Evolutionary conservation across 2,329 filamentous ascomycete species (phyloP), one percentile per base, ranked within the genome.

Genomic region (Sporothrix variecibatus): DNA sequence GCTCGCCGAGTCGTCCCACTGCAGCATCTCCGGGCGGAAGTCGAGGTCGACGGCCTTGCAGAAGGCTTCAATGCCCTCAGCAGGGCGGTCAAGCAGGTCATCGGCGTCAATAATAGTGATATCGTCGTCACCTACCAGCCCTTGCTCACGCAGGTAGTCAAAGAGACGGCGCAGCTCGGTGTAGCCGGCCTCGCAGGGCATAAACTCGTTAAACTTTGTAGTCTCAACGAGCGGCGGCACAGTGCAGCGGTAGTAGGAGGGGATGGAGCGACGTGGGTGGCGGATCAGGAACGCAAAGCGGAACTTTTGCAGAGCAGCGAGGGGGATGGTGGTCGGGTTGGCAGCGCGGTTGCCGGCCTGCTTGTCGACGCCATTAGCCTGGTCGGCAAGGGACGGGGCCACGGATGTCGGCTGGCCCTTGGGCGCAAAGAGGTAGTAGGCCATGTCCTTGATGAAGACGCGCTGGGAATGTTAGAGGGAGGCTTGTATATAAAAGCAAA

Each of bases 261-360:
- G 96, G 77, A 98, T 95, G 79, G 93, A 93, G 81, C 90, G 91
- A 79, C 94, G 91, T n/a, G 96, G 96, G 82, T 98, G 94, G 74
- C 96, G 95, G 86, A 99, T 98, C 76, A 98, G 88, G 84, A 99
- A 98, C 28, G 95, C 94, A 85, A 95, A 98, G 83, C 98, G 94
- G 84, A 97, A 98, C 77, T 90, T 87, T 80, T 90, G 88, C 74
- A 98, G 86, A 75, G 94, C 85, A 40, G 90, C 89, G 38, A 89
- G 84, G 2, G 96, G 96, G 70, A 98, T 84, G 34, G 97, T 92
- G 0, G 94, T 97, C 1, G 95, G 95, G 83, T 98, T 98, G 74
- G 87, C 87, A 2, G 64, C 12, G 40, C 40, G 23, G 17, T 15
- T 9, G 88, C 85, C 82, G 95, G 91, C 2, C 82, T 76, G 72